phyloP scores from a whole-genome alignment of 225 moss, liverwort and hornwort species.

The Bryoerythrophyllum caledonicum region DNA sequence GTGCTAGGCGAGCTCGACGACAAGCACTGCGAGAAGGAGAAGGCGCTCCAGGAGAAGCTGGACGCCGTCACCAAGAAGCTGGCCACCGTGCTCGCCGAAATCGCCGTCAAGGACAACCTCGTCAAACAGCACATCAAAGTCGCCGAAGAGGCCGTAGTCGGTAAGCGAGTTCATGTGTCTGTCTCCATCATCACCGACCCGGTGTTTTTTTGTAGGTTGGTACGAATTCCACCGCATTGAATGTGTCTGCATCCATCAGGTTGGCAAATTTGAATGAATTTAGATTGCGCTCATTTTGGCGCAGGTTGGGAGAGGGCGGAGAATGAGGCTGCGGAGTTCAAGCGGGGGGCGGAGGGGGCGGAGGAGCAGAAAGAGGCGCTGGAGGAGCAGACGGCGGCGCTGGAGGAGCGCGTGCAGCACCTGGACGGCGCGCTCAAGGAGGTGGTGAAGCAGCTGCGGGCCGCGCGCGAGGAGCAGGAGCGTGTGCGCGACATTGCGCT shows the following conservation, averaged over 20 bases:
- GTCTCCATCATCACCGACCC: no score
- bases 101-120: conserved; percentile 37
- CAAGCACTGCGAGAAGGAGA: conserved; percentile 22
- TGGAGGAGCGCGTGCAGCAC: conserved; percentile 72
- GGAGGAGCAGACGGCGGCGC: conserved; percentile 65
- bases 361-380: conserved; percentile 59
- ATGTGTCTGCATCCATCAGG: no score
- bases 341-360: conserved; percentile 44
- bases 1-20: conserved; percentile 28
- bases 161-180: conserved; percentile 14
- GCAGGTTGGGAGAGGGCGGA: conserved; percentile 82
- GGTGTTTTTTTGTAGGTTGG: no score
- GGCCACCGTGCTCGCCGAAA: conserved; percentile 27
- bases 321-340: conserved; percentile 54
- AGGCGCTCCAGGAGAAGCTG: conserved; percentile 11
- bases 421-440: conserved; percentile 82
- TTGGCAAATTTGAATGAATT: no score
- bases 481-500: conserved; percentile 45
- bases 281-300: no score
- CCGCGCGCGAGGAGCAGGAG: conserved; percentile 74
- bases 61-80: conserved; percentile 29
- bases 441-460: conserved; percentile 73
- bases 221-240: no score
- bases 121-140: conserved; percentile 50
- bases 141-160: conserved; percentile 73